Evolutionary conservation across 345 rosid species (phyloP).

Genomic region (Boechera stricta): DNA sequence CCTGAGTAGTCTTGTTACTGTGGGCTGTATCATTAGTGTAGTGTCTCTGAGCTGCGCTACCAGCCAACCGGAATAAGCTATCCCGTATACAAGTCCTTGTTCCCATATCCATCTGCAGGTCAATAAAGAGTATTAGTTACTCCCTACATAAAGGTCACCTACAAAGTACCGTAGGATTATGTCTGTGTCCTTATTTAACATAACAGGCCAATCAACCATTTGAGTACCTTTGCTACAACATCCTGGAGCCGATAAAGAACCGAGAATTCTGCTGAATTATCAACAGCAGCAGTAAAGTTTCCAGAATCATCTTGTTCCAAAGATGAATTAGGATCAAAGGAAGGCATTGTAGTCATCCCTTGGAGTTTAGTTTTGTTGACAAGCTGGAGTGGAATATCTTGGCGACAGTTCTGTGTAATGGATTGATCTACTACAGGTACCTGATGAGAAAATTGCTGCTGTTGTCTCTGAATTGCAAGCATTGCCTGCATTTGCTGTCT

Average conservation of each 20-base stretch:
- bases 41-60: constrained; percentile 85
- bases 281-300: constrained; percentile 52
- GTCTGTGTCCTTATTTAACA: constrained; percentile 24
- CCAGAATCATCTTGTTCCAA: constrained; percentile 65
- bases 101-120: constrained; percentile 70
- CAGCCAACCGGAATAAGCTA: constrained; percentile 97
- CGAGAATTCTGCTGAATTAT: constrained; percentile 57
- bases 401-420: constrained; percentile 48
- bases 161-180: constrained; percentile 32
- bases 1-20: constrained; percentile 57
- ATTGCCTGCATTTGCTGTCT: constrained; percentile 97
- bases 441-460: constrained; percentile 67
- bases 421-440: constrained; percentile 51
- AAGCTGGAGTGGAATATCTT: constrained; percentile 56
- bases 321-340: constrained; percentile 62
- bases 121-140: constrained; percentile 38
- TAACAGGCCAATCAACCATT: constrained; percentile 37
- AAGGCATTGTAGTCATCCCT: constrained; percentile 54
- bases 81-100: constrained; percentile 80
- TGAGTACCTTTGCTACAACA: constrained; percentile 70
- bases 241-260: constrained; percentile 75
- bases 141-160: constrained; percentile 25
- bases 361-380: constrained; percentile 57
- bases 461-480: constrained; percentile 93
- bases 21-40: constrained; percentile 58